Conservation (phyloP, 2,329 filamentous ascomycete genomes). For the Hyphodiscus sp. region DNA sequence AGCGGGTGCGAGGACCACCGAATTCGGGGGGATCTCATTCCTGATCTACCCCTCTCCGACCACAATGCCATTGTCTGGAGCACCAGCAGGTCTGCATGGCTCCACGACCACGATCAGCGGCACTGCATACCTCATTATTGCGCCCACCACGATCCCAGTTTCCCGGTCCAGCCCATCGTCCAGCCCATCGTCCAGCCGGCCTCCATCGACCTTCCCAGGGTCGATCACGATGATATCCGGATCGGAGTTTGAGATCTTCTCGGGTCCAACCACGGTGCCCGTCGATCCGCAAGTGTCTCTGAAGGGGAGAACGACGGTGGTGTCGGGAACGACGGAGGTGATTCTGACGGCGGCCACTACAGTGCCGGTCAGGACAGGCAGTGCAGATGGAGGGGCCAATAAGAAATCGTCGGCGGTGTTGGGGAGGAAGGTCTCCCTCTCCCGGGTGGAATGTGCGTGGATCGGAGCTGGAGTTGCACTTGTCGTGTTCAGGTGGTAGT, state of each 20-base stretch:
- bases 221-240: constrained; percentile 9
- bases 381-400: no score
- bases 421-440: no score
- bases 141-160: constrained; percentile 6
- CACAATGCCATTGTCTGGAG: constrained; percentile 9
- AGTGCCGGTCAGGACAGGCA: not conserved
- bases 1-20: not conserved
- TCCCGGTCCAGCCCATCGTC: not conserved
- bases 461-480: no score
- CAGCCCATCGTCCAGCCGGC: not conserved
- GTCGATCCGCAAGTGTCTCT: constrained; percentile 10
- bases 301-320: constrained; percentile 12
- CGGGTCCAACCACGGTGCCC: constrained; percentile 11
- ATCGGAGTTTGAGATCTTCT: constrained; percentile 7
- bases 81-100: constrained; percentile 7
- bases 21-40: constrained; percentile 7
- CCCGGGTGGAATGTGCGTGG: no score
- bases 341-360: constrained; percentile 10
- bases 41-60: constrained; percentile 8
- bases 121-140: constrained; percentile 11
- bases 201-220: not conserved
- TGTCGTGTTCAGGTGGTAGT: no score
- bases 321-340: constrained; percentile 12
- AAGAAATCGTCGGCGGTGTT: no score
- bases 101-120: constrained; percentile 12